Base-by-base conservation (phyloP, 345 rosid genomes). In the Citrus hindsii region DNA sequence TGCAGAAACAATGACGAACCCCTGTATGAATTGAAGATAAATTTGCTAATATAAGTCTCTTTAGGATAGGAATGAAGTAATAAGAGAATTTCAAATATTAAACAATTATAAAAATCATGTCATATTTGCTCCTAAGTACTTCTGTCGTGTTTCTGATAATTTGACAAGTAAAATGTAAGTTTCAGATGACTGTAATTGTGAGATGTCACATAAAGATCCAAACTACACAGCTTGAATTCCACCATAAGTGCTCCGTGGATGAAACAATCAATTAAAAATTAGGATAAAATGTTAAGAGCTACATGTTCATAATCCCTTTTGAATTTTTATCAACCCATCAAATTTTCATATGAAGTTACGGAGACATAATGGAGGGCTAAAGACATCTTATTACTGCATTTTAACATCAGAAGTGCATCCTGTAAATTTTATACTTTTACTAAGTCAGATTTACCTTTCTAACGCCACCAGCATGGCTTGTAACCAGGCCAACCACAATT, bases 381-480 rank as follows among this genome's bases (percentile, higher is more conserved):
- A 48, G 14, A 60, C 33, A 28, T 61, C 27, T n/a, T 16, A 38
- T 67, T 27, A 28, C 62, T 8, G 65, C 16, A 19, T 32, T 67
- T 72, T 67, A 67, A 7, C 69, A 6, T 48, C 56, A 10, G 2
- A 24, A 22, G 32, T 70, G 58, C 59, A 51, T 69, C 51, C 1
- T 16, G 32, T 5, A 32, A 61, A 21, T 28, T 30, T 30, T 65
- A 13, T 22, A 27, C 48, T 40, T 64, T 21, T 32, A 48, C 48
- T 27, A 28, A 74, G 30, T 79, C 48, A 60, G n/a, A 73, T 27
- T 75, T 88, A 90, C 99, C 99, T 96, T 96, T 84, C 95, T 89
- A 77, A 96, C 98, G 46, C 99, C 99, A 82, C 99, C 98, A 7
- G 98, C 99, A 69, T 88, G 82, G 87, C 94, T 94, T 76, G 99